These are phyloP conservation scores for Tieghemiomyces parasiticus DNA, from an alignment of 192 early-diverging fungal species.

Conservation along the genomic window DNA sequence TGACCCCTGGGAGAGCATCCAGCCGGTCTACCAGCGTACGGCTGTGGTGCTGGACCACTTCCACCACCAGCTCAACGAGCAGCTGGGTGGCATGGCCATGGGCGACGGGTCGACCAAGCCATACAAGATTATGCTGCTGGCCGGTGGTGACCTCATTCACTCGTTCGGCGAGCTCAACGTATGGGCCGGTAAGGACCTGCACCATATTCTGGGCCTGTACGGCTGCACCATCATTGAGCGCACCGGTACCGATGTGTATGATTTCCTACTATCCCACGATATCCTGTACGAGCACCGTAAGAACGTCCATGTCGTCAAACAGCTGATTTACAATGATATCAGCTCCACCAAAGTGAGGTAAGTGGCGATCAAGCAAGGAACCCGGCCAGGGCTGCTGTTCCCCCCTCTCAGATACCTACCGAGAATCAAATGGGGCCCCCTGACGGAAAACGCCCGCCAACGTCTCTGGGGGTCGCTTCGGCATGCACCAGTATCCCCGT, in stretches of 20 bases:
- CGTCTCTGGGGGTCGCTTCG: too few species aligned
- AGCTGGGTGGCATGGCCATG: conserved; percentile 44
- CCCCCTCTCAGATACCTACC: too few species aligned
- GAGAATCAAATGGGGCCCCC: too few species aligned
- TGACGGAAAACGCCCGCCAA: too few species aligned
- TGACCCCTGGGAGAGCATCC: conserved; percentile 83
- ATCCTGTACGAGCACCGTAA: conserved; percentile 75
- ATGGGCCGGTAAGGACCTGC: conserved; percentile 76
- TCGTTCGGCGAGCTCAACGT: conserved; percentile 84
- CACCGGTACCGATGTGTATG: conserved; percentile 84
- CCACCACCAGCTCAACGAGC: conserved; percentile 69
- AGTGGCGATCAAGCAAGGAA: too few species aligned
- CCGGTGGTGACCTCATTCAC: conserved; percentile 93
- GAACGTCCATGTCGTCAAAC: conserved; percentile 87
- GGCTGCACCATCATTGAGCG: conserved; percentile 95
- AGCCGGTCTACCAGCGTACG: conserved; percentile 66
- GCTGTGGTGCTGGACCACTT: conserved; percentile 92
- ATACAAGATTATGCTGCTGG: conserved; percentile 81
- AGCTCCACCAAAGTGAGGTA: conserved; percentile 90
- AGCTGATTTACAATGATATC: conserved; percentile 96
- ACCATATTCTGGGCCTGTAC: conserved; percentile 79
- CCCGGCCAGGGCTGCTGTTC: too few species aligned
- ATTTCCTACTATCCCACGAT: conserved; percentile 82
- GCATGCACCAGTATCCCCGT: too few species aligned
- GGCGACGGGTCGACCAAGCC: conserved; percentile 27